These are phyloP conservation scores for Rubus parviflorus DNA, from an alignment of 306 rosid species.

Conservation along the genomic window DNA sequence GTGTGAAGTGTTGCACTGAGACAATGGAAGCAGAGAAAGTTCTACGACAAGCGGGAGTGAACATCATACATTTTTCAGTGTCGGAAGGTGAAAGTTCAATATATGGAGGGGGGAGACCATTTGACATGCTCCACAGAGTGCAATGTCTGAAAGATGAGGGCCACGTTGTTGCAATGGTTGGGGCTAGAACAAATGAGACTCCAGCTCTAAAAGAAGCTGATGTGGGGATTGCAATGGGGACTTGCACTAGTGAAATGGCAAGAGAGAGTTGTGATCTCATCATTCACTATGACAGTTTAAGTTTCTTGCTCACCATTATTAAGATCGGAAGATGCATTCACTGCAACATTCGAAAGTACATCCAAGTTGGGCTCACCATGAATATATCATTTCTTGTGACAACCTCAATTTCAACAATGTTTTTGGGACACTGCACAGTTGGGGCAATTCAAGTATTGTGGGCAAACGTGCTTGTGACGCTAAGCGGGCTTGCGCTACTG, in stretches of 20 bases:
- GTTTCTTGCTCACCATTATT: constrained; percentile 1
- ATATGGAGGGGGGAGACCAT: background rate
- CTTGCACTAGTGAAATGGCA: constrained; percentile 12
- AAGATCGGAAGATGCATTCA: constrained; percentile 20
- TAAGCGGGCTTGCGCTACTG: constrained; percentile 18
- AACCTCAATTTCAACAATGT: background rate
- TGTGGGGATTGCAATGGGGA: constrained; percentile 17
- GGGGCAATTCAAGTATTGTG: constrained; percentile 11
- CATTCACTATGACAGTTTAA: background rate
- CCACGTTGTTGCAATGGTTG: constrained; percentile 14
- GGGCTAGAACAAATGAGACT: constrained; percentile 11
- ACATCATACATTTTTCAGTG: background rate
- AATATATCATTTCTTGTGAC: constrained; percentile 21
- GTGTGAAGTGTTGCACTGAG: constrained; percentile 1
- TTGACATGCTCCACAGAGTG: constrained; percentile 15
- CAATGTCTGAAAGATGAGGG: constrained; percentile 18
- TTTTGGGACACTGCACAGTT: constrained; percentile 1
- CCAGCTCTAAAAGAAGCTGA: constrained; percentile 29
- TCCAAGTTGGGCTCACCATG: constrained; percentile 30
- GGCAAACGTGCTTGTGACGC: constrained; percentile 1
- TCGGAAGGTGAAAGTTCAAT: background rate
- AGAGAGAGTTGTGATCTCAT: constrained; percentile 11
- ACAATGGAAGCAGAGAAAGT: background rate
- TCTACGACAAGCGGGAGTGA: constrained; percentile 1
- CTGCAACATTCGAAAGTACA: constrained; percentile 27